These are phyloP conservation scores for Penicillium chermesinum DNA, from an alignment of 495 filamentous ascomycete genomes.

Conservation along the genomic window DNA sequence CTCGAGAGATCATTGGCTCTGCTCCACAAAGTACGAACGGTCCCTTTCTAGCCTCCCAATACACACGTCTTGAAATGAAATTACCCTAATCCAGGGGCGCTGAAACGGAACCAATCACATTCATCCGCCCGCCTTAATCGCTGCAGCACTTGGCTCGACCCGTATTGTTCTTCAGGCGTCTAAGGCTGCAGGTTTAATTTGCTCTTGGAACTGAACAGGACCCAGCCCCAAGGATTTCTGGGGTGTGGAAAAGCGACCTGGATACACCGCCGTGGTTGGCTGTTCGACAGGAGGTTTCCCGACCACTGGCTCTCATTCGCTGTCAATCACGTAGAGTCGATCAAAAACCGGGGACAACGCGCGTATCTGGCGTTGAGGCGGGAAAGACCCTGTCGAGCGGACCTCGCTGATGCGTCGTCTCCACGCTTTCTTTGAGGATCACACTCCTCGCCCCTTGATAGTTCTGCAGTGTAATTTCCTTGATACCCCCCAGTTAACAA, in stretches of 20 bases:
- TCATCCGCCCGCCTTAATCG: not conserved
- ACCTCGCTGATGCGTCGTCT: conserved; percentile 7
- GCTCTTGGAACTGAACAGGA: not conserved
- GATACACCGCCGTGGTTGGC: too few relatives aligned
- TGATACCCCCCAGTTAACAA: not conserved
- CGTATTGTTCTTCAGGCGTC: not conserved
- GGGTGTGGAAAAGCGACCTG: too few relatives aligned
- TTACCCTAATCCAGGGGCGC: not conserved
- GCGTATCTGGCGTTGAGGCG: not conserved
- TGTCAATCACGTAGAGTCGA: not conserved
- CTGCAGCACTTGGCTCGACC: not conserved
- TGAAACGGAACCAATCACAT: not conserved
- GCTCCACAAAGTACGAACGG: not conserved
- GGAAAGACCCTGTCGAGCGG: conserved; percentile 5
- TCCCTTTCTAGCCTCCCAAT: not conserved
- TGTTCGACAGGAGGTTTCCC: too few relatives aligned
- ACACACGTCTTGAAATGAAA: not conserved
- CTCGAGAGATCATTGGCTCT: not conserved
- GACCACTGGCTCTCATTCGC: not conserved
- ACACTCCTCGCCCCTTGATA: not conserved
- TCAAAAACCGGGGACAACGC: conserved; percentile 4
- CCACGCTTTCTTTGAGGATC: not conserved
- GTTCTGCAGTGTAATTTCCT: not conserved
- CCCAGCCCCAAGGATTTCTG: too few relatives aligned
- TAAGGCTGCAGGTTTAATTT: not conserved